These are phyloP conservation scores for Salvia splendens DNA, from an alignment of 257 asterid genomes.

Conservation along the genomic window DNA sequence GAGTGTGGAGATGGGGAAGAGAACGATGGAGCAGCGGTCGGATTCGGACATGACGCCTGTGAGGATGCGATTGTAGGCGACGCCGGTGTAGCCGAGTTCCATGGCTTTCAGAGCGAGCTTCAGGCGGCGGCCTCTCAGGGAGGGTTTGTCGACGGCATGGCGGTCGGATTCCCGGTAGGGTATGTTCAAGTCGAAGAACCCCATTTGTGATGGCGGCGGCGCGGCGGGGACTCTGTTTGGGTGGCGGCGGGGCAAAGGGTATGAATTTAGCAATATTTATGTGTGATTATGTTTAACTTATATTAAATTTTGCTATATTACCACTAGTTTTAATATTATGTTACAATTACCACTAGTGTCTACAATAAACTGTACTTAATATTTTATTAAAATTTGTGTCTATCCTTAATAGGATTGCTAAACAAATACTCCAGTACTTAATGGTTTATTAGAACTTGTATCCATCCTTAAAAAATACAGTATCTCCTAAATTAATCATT, in stretches of 20 bases:
- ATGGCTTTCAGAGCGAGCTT: slow-evolving; percentile 69
- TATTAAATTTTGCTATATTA: too few species aligned
- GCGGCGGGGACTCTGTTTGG: slow-evolving; percentile 18
- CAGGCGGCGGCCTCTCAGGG: slow-evolving; percentile 60
- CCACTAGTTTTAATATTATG: too few species aligned
- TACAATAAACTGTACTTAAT: too few species aligned
- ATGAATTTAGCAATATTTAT: too few species aligned
- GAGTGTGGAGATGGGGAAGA: slow-evolving; percentile 65
- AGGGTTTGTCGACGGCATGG: slow-evolving; percentile 49
- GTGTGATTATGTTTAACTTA: too few species aligned
- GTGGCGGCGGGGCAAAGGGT: neutral
- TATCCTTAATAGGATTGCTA: too few species aligned
- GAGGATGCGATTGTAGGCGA: slow-evolving; percentile 77
- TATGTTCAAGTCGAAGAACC: slow-evolving; percentile 75
- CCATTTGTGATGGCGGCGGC: slow-evolving; percentile 45
- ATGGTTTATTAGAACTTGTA: too few species aligned
- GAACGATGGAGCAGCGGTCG: slow-evolving; percentile 64
- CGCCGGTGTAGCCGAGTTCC: slow-evolving; percentile 85
- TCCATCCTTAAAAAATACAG: too few species aligned
- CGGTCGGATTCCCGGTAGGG: slow-evolving; percentile 79
- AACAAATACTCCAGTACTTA: too few species aligned
- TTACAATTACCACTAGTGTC: too few species aligned
- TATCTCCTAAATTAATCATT: too few species aligned
- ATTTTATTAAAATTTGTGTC: too few species aligned
- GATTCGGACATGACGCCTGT: slow-evolving; percentile 86